Evolutionary conservation across 78 protist genomes (phyloP).

Genomic region (Cyanophora paradoxa): DNA sequence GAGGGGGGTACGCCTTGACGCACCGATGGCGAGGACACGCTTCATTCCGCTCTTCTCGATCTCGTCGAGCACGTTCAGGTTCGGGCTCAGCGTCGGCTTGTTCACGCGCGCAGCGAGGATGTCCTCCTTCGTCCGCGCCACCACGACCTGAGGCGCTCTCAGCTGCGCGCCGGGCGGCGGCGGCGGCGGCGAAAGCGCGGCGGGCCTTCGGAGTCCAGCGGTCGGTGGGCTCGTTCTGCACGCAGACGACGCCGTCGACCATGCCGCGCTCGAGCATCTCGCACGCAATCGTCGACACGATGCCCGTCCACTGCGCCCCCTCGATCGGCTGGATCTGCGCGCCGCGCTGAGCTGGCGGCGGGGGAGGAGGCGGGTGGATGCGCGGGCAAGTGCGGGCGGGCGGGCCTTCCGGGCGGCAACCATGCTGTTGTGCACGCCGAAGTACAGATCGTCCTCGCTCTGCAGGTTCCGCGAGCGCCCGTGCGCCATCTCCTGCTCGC

Average conservation of each 20-base stretch:
- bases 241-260: constrained; percentile 15
- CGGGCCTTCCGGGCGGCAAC: background rate
- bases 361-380: too few relatives aligned
- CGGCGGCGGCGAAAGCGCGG: background rate
- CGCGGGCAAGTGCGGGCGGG: too few relatives aligned
- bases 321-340: background rate
- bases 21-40: constrained; percentile 2
- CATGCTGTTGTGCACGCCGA: constrained; percentile 1
- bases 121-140: background rate
- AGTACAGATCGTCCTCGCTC: background rate
- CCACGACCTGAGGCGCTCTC: background rate
- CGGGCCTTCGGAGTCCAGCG: background rate
- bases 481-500: background rate
- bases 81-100: constrained; percentile 1
- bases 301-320: constrained; percentile 18
- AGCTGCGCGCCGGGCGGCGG: too few relatives aligned
- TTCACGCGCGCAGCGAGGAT: background rate
- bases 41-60: background rate
- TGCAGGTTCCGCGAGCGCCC: background rate
- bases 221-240: background rate
- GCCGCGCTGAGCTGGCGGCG: too few relatives aligned
- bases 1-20: background rate
- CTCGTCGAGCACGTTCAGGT: constrained; percentile 2
- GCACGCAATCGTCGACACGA: background rate
- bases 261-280: background rate